Evolutionary conservation across 2,329 filamentous ascomycete species (phyloP).

Genomic region (Claviceps sp.): DNA sequence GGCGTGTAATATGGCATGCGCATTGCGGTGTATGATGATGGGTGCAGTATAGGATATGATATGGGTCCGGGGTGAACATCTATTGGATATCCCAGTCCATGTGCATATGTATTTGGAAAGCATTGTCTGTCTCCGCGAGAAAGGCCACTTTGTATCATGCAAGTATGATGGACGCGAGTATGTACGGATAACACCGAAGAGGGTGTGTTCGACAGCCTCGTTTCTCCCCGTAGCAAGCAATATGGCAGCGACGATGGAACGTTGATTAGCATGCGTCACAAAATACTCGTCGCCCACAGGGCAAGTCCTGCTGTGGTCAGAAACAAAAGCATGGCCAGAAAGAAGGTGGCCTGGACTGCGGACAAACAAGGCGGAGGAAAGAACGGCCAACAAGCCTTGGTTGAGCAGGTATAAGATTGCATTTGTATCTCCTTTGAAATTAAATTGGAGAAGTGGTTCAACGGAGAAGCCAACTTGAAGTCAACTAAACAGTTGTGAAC

Average conservation of each 20-base stretch:
- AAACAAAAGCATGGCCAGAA: constrained; percentile 4
- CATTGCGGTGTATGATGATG: constrained; percentile 13
- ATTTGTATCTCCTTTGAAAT: constrained; percentile 15
- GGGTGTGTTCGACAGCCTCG: constrained; percentile 12
- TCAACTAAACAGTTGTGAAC: not conserved
- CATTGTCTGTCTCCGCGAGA: too few species aligned
- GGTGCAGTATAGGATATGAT: constrained; percentile 11
- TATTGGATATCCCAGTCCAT: too few species aligned
- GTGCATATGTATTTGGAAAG: too few species aligned
- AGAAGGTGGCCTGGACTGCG: constrained; percentile 3
- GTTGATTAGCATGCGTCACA: constrained; percentile 15
- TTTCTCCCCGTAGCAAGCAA: constrained; percentile 22
- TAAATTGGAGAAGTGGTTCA: too few species aligned
- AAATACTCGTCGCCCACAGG: constrained; percentile 15
- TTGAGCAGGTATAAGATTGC: constrained; percentile 27
- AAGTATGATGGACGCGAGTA: too few species aligned
- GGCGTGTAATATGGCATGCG: constrained; percentile 10
- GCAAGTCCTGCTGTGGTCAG: constrained; percentile 18
- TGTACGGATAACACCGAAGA: too few species aligned
- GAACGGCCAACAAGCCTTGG: constrained; percentile 12
- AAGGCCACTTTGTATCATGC: too few species aligned
- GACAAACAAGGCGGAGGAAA: constrained; percentile 12
- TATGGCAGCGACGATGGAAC: constrained; percentile 14
- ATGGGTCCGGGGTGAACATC: too few species aligned
- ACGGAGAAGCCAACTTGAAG: not conserved